Conservation (phyloP, 495 filamentous ascomycete species). For the Podospora appendiculata region DNA sequence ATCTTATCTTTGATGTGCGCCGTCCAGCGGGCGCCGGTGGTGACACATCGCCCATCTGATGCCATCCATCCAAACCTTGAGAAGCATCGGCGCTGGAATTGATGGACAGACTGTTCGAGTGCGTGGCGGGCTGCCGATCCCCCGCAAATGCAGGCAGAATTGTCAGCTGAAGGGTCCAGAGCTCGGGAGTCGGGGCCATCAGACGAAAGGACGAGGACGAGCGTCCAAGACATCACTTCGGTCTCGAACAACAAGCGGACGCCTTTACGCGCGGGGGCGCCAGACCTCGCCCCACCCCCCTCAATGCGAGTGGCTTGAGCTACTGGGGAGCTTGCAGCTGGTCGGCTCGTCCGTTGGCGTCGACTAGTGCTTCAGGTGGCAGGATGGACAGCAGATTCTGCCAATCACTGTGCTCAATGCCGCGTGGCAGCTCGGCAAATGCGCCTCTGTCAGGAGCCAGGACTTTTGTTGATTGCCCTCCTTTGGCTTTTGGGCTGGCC, state of each 20-base stretch:
- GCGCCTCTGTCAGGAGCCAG: not conserved
- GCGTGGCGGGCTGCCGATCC: not conserved
- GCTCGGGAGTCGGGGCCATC: not conserved
- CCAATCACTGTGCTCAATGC: not conserved
- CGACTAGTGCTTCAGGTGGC: not conserved
- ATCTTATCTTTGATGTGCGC: not conserved
- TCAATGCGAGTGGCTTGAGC: not conserved
- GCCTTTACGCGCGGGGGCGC: no score
- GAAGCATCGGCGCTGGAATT: no score
- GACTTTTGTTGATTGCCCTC: not conserved
- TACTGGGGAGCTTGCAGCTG: not conserved
- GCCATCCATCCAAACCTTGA: not conserved
- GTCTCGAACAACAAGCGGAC: no score
- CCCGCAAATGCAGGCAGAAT: not conserved
- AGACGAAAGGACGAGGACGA: not conserved
- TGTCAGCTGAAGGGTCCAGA: not conserved
- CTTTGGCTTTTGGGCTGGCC: not conserved
- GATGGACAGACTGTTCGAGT: not conserved
- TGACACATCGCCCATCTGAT: not conserved
- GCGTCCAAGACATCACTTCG: not conserved
- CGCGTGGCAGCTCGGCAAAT: not conserved
- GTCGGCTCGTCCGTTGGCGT: not conserved
- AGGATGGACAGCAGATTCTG: not conserved
- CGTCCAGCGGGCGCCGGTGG: not conserved
- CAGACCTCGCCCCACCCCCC: no score